Evolutionary conservation across 2,329 filamentous ascomycete species (phyloP).

Genomic region (Ceratocystis cubensis): DNA sequence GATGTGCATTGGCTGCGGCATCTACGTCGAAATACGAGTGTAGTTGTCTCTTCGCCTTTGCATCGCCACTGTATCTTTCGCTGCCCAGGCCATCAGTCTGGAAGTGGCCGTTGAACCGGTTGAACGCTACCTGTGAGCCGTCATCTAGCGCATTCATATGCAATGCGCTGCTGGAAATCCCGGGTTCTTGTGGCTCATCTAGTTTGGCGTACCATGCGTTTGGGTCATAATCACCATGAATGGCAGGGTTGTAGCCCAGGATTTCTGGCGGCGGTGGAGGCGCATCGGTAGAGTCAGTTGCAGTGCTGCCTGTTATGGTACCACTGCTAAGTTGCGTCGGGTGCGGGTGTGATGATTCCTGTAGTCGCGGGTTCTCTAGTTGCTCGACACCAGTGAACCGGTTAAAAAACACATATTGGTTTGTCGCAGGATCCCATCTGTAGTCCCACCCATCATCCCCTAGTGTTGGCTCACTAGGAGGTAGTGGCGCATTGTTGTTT

Average conservation of each 20-base stretch:
- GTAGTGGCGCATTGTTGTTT: conserved; percentile 27
- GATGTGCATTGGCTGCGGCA: conserved; percentile 78
- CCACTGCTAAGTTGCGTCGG: neutral
- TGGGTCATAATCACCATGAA: conserved; percentile 93
- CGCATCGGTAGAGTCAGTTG: conserved; percentile 21
- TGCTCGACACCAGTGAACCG: conserved; percentile 61
- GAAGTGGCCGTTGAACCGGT: conserved; percentile 77
- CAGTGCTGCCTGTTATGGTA: conserved; percentile 28
- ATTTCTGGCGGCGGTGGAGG: conserved; percentile 24
- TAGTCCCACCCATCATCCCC: conserved; percentile 70
- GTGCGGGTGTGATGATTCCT: conserved; percentile 26
- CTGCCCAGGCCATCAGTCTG: conserved; percentile 55
- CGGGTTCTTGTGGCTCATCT: conserved; percentile 28
- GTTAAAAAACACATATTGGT: conserved; percentile 76
- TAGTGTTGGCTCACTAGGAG: conserved; percentile 35
- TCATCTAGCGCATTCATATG: conserved; percentile 28
- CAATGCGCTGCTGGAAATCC: conserved; percentile 27
- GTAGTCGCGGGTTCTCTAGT: conserved; percentile 76
- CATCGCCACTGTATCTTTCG: conserved; percentile 72
- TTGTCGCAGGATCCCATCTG: conserved; percentile 56
- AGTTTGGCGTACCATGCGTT: conserved; percentile 79
- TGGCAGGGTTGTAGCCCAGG: conserved; percentile 78
- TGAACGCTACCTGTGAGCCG: conserved; percentile 57
- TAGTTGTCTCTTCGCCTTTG: conserved; percentile 79
- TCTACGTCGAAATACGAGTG: conserved; percentile 93